Evolutionary conservation across 768 basidiomycete species (phyloP).

Genomic region (Suillus americanus): DNA sequence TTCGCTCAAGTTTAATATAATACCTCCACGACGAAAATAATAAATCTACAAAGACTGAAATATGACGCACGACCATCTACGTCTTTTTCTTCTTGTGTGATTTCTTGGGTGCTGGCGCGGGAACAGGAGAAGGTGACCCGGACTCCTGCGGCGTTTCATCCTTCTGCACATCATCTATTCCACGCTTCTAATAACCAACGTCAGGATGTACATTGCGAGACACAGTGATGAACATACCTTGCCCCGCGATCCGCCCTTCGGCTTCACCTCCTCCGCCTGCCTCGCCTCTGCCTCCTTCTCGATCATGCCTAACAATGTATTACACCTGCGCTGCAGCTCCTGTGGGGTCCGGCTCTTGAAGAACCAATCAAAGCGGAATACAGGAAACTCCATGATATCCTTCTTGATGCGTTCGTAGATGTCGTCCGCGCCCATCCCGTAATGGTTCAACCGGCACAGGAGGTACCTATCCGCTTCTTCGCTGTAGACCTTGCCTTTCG

Average conservation of each 20-base stretch:
- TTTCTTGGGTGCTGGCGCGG: constrained; percentile 52
- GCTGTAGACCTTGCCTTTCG: constrained; percentile 94
- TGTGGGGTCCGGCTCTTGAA: constrained; percentile 91
- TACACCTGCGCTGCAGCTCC: constrained; percentile 85
- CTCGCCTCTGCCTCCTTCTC: constrained; percentile 82
- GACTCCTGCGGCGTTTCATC: constrained; percentile 49
- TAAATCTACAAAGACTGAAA: neutral
- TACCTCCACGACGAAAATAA: neutral
- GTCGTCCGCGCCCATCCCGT: constrained; percentile 86
- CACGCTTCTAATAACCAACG: constrained; percentile 56
- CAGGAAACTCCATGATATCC: constrained; percentile 95
- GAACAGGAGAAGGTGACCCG: constrained; percentile 59
- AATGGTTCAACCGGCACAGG: constrained; percentile 84
- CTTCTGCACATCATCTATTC: constrained; percentile 64
- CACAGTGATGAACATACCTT: constrained; percentile 47
- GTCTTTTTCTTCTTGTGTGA: constrained; percentile 72
- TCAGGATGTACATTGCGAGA: constrained; percentile 3
- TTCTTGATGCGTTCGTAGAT: constrained; percentile 95
- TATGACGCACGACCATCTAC: constrained; percentile 20
- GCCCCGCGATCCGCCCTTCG: constrained; percentile 54
- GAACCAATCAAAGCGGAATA: constrained; percentile 98
- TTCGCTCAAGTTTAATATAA: neutral
- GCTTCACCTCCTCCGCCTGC: constrained; percentile 65
- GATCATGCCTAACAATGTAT: constrained; percentile 85
- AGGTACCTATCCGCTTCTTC: constrained; percentile 98